Percentiles rank a stretch among this genome's conserved stretches.
Conservation (phyloP, 2,329 filamentous ascomycete genomes). For the Cercospora canescens region DNA sequence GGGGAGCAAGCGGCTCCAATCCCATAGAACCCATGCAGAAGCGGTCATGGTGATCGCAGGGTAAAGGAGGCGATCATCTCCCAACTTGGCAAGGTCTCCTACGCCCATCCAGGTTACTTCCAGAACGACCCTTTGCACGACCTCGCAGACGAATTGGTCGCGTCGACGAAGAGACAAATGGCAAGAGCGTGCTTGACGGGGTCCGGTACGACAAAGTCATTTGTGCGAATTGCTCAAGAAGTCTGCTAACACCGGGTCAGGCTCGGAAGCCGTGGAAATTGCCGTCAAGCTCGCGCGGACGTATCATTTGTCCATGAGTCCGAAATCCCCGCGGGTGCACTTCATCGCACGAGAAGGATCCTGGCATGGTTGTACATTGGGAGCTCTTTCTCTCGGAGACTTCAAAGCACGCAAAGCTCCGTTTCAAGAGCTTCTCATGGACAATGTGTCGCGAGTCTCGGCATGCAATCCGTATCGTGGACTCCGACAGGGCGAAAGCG, state of each 20-base stretch:
- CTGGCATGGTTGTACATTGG: conserved; percentile 54
- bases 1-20: conserved; percentile 68
- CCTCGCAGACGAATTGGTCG: conserved; percentile 38
- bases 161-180: conserved; percentile 5
- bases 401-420: conserved; percentile 35
- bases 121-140: conserved; percentile 53
- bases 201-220: conserved; percentile 2
- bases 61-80: conserved; percentile 58
- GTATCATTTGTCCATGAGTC: conserved; percentile 48
- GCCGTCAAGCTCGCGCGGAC: conserved; percentile 51
- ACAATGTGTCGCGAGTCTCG: conserved; percentile 32
- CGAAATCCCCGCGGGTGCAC: conserved; percentile 39
- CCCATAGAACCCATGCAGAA: conserved; percentile 69
- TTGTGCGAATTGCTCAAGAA: neutral
- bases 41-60: conserved; percentile 24
- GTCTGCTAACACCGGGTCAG: conserved; percentile 13
- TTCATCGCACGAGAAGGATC: conserved; percentile 47
- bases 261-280: conserved; percentile 46
- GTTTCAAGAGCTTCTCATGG: conserved; percentile 35
- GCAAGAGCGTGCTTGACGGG: conserved; percentile 2
- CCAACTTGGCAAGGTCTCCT: conserved; percentile 59
- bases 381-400: conserved; percentile 44
- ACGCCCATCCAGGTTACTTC: conserved; percentile 59
- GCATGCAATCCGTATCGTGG: conserved; percentile 39
- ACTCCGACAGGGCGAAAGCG: conserved; percentile 37